phyloP scores from a whole-genome alignment of 2,329 filamentous ascomycete genomes.

The Cladosporium halotolerans region DNA sequence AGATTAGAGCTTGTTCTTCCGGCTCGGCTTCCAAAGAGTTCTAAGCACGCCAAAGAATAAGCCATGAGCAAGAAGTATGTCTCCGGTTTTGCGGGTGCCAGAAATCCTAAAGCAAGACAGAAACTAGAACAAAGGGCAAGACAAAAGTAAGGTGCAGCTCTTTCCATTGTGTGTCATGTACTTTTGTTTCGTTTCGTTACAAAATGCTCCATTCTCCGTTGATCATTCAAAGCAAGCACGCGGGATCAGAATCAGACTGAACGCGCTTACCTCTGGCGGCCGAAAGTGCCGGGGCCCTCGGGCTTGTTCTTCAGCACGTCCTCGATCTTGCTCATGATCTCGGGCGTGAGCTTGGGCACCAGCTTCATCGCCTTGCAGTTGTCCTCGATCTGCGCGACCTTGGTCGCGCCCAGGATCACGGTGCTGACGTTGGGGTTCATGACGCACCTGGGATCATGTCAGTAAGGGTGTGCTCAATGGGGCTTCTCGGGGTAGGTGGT shows the following conservation, averaged over 20 bases:
- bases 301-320: conserved; percentile 38
- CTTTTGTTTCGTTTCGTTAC: too few species aligned
- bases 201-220: not conserved
- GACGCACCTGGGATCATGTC: conserved; percentile 24
- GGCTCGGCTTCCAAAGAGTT: conserved; percentile 9
- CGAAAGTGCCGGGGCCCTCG: conserved; percentile 24
- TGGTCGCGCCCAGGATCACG: conserved; percentile 51
- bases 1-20: conserved; percentile 9
- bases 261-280: conserved; percentile 29
- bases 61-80: not conserved
- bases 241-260: not conserved
- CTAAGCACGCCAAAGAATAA: not conserved
- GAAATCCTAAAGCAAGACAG: too few species aligned
- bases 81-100: too few species aligned
- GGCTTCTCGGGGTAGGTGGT: not conserved
- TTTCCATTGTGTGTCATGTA: too few species aligned
- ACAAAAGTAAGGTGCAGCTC: too few species aligned
- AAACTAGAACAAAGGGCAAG: too few species aligned
- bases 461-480: not conserved
- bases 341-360: conserved; percentile 32
- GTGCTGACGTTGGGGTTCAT: conserved; percentile 54
- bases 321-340: conserved; percentile 40
- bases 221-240: too few species aligned
- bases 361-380: conserved; percentile 43
- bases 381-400: conserved; percentile 43